Evolutionary conservation across 805 yeast genomes (phyloP).

Genomic region (Starmera quercuum): DNA sequence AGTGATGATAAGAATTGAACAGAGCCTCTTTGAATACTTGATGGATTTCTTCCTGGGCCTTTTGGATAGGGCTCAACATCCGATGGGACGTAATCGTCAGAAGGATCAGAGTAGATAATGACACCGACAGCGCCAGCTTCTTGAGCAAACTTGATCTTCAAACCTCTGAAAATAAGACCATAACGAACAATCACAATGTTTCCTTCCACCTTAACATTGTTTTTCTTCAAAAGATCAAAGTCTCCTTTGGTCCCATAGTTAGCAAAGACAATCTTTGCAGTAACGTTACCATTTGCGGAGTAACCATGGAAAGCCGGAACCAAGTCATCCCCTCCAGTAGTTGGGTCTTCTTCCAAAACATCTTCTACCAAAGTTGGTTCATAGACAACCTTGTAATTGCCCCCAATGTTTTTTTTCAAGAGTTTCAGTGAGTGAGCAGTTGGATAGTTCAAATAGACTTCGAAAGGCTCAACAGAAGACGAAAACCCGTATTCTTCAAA

Average conservation of each 20-base stretch:
- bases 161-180: slow-evolving; percentile 61
- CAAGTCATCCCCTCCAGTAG: slow-evolving; percentile 32
- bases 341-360: slow-evolving; percentile 41
- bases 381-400: slow-evolving; percentile 26
- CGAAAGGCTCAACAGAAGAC: slow-evolving; percentile 45
- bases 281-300: slow-evolving; percentile 68
- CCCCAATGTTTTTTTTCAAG: slow-evolving; percentile 14
- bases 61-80: slow-evolving; percentile 63
- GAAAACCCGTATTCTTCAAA: slow-evolving; percentile 55
- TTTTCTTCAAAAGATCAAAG: slow-evolving; percentile 36
- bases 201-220: slow-evolving; percentile 44
- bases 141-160: slow-evolving; percentile 72
- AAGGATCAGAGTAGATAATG: slow-evolving; percentile 62
- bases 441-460: slow-evolving; percentile 61
- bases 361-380: slow-evolving; percentile 50
- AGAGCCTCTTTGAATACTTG: slow-evolving; percentile 71
- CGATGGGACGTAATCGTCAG: slow-evolving; percentile 48
- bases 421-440: slow-evolving; percentile 43
- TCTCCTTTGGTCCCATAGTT: slow-evolving; percentile 63
- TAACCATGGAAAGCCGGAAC: slow-evolving; percentile 75
- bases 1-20: slow-evolving; percentile 50
- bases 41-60: slow-evolving; percentile 74
- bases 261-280: slow-evolving; percentile 57
- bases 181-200: slow-evolving; percentile 63
- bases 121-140: slow-evolving; percentile 64